phyloP scores from a whole-genome alignment of 148 eudicot genomes.

The Selenicereus undatus region DNA sequence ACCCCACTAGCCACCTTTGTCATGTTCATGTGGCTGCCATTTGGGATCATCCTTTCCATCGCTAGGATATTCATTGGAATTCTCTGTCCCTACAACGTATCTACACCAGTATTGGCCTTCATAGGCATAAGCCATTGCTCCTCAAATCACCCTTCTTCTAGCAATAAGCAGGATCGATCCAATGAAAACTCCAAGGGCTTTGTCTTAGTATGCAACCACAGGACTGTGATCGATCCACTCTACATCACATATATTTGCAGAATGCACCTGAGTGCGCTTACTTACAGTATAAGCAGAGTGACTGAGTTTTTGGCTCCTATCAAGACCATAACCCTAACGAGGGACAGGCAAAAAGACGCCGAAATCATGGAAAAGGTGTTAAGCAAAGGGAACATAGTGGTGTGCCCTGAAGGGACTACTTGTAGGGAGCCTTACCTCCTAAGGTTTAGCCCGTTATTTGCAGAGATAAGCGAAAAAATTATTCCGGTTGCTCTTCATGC shows the following conservation, averaged over 20 bases:
- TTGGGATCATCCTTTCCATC: conserved; percentile 24
- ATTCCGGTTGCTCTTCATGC: conserved; percentile 14
- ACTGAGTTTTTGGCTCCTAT: conserved; percentile 7
- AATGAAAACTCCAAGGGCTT: conserved; percentile 8
- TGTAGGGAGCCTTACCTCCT: conserved; percentile 33
- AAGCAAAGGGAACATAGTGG: conserved; percentile 18
- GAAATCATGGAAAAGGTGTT: conserved; percentile 17
- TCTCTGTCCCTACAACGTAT: conserved; percentile 9
- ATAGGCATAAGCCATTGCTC: conserved; percentile 12
- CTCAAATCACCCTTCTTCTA: background rate
- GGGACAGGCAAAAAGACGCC: conserved; percentile 23
- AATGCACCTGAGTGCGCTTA: background rate
- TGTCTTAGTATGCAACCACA: conserved; percentile 28
- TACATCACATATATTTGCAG: conserved; percentile 7
- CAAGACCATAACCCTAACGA: conserved; percentile 17
- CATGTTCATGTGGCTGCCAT: conserved; percentile 32
- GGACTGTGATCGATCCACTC: conserved; percentile 17
- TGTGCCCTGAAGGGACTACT: conserved; percentile 33
- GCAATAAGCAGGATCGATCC: background rate
- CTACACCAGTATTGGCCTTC: conserved; percentile 19
- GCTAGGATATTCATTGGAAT: background rate
- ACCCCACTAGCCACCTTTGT: conserved; percentile 23
- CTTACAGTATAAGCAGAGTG: conserved; percentile 27
- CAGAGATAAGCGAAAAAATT: conserved; percentile 23
- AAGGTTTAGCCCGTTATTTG: conserved; percentile 33